phyloP scores from a whole-genome alignment of 2,329 filamentous ascomycete species.

The Penicillium sumatraense region DNA sequence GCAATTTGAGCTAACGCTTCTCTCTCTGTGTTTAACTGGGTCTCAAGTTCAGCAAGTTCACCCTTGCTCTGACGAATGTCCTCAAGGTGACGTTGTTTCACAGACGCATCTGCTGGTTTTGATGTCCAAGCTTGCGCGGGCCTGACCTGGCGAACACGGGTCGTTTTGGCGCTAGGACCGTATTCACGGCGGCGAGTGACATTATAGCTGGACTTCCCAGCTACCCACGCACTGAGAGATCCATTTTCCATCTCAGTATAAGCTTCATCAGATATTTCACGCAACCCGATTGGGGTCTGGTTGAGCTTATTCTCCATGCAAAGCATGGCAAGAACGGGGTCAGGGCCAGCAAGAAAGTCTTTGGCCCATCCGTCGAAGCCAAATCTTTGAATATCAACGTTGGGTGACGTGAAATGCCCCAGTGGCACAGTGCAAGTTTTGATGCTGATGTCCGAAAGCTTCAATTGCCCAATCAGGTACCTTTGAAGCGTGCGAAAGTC shows the following conservation, averaged over 20 bases:
- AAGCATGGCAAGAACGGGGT: constrained; percentile 83
- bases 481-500: constrained; percentile 77
- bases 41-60: constrained; percentile 42
- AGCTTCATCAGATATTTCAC: constrained; percentile 68
- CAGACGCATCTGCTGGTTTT: constrained; percentile 67
- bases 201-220: constrained; percentile 66
- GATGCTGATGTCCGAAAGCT: constrained; percentile 72
- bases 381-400: constrained; percentile 58
- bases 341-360: constrained; percentile 79
- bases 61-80: constrained; percentile 50
- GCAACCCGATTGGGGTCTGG: constrained; percentile 66
- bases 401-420: constrained; percentile 58
- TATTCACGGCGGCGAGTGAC: constrained; percentile 79
- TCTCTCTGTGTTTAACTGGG: constrained; percentile 36
- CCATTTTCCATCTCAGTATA: constrained; percentile 67
- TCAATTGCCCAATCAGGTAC: constrained; percentile 66
- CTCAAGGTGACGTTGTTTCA: constrained; percentile 64
- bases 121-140: constrained; percentile 75
- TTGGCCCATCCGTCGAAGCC: constrained; percentile 82
- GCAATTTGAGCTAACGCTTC: constrained; percentile 25
- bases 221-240: constrained; percentile 70
- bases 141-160: constrained; percentile 64
- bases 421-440: constrained; percentile 64
- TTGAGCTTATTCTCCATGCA: constrained; percentile 75
- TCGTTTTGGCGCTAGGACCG: constrained; percentile 73